Evolutionary conservation across 352 stramenopile species (phyloP).

Genomic region (Plasmopara muralis): DNA sequence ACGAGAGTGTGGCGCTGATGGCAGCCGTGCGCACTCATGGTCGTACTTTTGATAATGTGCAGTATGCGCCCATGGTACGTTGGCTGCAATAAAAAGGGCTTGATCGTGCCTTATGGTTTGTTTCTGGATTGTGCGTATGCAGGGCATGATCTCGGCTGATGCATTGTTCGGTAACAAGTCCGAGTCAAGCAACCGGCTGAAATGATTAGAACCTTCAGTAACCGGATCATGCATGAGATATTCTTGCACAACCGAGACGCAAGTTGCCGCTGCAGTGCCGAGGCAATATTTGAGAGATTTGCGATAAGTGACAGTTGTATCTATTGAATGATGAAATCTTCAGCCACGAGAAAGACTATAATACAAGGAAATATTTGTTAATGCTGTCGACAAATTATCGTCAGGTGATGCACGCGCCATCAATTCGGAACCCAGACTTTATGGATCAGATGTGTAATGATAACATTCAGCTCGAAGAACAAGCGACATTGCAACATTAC

Average conservation of each 20-base stretch:
- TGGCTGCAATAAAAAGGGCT: background rate
- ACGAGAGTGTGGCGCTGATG: constrained; percentile 40
- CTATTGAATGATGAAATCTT: no score
- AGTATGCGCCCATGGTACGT: constrained; percentile 43
- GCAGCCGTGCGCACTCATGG: constrained; percentile 40
- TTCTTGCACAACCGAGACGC: no score
- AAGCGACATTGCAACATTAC: no score
- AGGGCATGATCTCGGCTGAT: constrained; percentile 29
- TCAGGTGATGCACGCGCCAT: no score
- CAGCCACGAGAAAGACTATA: no score
- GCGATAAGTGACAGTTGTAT: no score
- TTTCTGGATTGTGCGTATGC: background rate
- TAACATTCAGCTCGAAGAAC: no score
- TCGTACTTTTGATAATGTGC: constrained; percentile 26
- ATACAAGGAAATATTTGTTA: no score
- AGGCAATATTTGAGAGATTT: constrained; percentile 4
- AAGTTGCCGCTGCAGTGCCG: no score
- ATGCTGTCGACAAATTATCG: no score
- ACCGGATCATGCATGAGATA: background rate
- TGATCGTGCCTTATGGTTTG: constrained; percentile 8
- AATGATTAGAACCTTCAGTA: constrained; percentile 1
- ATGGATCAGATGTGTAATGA: no score
- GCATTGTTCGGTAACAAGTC: constrained; percentile 17
- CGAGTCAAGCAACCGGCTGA: constrained; percentile 1
- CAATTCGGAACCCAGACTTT: no score